Conservation (phyloP, 805 yeast genomes). For the Ogataea paraovalis region DNA sequence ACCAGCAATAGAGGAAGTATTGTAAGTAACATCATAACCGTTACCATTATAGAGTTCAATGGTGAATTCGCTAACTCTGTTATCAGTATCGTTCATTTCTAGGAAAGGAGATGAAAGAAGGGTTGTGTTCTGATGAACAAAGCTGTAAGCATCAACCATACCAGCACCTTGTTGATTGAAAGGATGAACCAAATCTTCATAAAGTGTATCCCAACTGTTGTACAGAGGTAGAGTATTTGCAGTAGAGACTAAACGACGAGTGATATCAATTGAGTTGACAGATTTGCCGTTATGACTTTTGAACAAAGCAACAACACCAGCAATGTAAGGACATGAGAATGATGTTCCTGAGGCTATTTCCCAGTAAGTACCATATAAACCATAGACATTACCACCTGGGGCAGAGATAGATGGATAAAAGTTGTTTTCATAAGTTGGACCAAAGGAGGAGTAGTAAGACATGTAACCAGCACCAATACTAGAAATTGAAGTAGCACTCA, state of each 20-base stretch:
- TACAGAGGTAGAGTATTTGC: not conserved
- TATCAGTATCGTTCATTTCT: constrained; percentile 12
- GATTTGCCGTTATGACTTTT: not conserved
- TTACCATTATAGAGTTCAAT: constrained; percentile 13
- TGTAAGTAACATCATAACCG: constrained; percentile 5
- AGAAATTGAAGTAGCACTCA: not conserved
- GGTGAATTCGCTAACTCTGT: constrained; percentile 9
- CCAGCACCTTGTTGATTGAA: constrained; percentile 20
- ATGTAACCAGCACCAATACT: constrained; percentile 12
- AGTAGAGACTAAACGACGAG: not conserved
- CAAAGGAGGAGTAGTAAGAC: constrained; percentile 16
- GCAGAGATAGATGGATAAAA: constrained; percentile 20
- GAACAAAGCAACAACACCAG: not conserved
- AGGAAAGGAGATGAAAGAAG: constrained; percentile 7
- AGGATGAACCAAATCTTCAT: constrained; percentile 7
- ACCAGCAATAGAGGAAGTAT: constrained; percentile 3
- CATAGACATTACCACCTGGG: too few species aligned
- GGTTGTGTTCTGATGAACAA: constrained; percentile 12
- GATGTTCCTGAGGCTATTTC: too few species aligned
- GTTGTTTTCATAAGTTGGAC: constrained; percentile 18
- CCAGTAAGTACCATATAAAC: too few species aligned
- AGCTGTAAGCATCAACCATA: constrained; percentile 12
- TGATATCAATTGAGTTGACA: not conserved
- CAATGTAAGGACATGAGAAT: too few species aligned
- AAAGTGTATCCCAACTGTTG: not conserved